Conservation (phyloP, 805 yeast species). For the Yamadazyma akitaensis region DNA sequence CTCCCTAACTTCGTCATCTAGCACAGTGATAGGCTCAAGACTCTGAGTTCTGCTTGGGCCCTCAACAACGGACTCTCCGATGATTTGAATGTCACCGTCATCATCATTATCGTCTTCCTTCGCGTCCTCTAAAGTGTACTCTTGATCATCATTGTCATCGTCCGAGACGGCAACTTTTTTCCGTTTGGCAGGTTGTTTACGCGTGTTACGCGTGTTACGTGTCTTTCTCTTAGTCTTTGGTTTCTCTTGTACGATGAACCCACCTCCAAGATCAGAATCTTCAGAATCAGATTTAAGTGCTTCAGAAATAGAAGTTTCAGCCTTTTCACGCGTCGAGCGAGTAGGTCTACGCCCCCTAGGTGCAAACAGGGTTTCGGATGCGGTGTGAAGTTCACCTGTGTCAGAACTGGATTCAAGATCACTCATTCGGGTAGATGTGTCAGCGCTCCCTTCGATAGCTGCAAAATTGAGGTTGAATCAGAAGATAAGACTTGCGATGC, state of each 20-base stretch:
- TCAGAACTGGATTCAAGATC: not conserved
- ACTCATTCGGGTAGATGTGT: not conserved
- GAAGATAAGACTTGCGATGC: not conserved
- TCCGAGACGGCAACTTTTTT: slow-evolving; percentile 10
- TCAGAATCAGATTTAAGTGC: slow-evolving; percentile 16
- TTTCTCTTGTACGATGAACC: slow-evolving; percentile 3
- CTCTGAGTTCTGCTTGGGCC: not conserved
- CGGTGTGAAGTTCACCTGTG: slow-evolving; percentile 39
- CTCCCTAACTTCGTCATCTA: slow-evolving; percentile 3
- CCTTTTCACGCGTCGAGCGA: not conserved
- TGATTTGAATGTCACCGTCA: slow-evolving; percentile 25
- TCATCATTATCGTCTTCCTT: slow-evolving; percentile 24
- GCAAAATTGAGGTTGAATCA: not conserved
- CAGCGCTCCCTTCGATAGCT: not conserved
- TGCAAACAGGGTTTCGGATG: slow-evolving; percentile 3
- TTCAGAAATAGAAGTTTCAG: not conserved
- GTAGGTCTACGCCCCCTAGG: slow-evolving; percentile 17
- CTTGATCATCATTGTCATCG: slow-evolving; percentile 21
- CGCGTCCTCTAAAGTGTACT: slow-evolving; percentile 13
- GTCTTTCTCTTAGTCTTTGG: not conserved
- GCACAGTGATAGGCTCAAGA: not conserved
- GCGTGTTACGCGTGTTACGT: slow-evolving; percentile 15
- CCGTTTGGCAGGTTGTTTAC: slow-evolving; percentile 12
- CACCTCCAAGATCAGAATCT: slow-evolving; percentile 12
- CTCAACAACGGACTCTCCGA: not conserved